Conservation (phyloP, 306 rosid genomes). For the Sophora flavescens region DNA sequence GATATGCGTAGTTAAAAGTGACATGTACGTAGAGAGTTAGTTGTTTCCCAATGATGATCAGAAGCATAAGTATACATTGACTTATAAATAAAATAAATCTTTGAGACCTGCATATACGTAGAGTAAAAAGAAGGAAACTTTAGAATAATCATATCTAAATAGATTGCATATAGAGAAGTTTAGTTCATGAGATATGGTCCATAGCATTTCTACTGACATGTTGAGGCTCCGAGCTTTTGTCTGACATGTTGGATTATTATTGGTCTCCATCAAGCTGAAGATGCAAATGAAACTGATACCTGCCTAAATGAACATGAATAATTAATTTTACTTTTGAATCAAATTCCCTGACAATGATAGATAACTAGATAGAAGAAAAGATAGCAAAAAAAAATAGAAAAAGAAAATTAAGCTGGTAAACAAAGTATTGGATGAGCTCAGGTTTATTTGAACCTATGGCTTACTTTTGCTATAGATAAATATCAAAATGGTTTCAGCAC, state of each 20-base stretch:
- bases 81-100: neutral
- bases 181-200: neutral
- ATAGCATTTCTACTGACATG: too few species aligned
- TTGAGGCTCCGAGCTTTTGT: too few species aligned
- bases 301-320: conserved; percentile 15
- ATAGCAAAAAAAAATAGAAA: neutral
- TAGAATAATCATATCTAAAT: neutral
- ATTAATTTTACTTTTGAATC: conserved; percentile 11
- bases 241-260: too few species aligned
- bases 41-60: neutral
- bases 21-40: conserved; percentile 10
- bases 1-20: conserved; percentile 43
- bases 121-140: neutral
- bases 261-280: conserved; percentile 37
- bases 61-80: conserved; percentile 9
- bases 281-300: neutral
- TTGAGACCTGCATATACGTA: conserved; percentile 35
- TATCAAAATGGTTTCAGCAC: neutral
- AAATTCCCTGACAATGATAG: neutral
- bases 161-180: conserved; percentile 3
- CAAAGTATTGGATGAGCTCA: neutral
- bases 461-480: conserved; percentile 8
- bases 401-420: neutral
- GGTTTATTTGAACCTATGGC: neutral
- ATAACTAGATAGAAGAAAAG: neutral